Base-by-base conservation (phyloP, 208 protist genomes). In the Blechomonas ayalai region DNA sequence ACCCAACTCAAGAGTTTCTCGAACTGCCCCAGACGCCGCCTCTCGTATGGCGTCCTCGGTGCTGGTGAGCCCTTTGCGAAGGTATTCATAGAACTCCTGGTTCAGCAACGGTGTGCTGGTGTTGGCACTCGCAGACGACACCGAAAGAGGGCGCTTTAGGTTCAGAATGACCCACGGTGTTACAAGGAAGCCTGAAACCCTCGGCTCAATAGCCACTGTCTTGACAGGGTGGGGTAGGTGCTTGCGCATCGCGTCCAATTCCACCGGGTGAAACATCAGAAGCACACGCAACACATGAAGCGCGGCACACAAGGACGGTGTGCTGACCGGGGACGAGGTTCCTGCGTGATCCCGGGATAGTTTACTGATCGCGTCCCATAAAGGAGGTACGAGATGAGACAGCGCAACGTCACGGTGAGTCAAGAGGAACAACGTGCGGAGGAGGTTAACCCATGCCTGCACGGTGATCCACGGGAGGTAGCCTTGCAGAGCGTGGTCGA, bases 161-260 rank as follows among this genome's bases (percentile, higher is more conserved):
- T 38, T 29, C 29, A 49, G 2, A 51, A 60, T 32, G 28, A 69
- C 16, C 20, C 24, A 48, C 19, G 61, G 77, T 32, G 82, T 26
- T 12, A 70, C 22, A 12, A 53, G 45, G 26, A 85, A 60, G 3
- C 64, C 75, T 10, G 58, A 43, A 15, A 79, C 35, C 3, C 82
- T 64, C 5, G 48, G 49, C 8, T 64, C 54, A 18, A 74, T 27
- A 8, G 71, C 67, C 3, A 51, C 18, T 34, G 63, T 69, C 43
- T 65, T 65, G 0, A 65, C 31, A 8, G 72, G 70, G 35, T 83
- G 76, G 1, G 82, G 82, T 39, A 91, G 64, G 22, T 79, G 51
- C 3, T 47, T 39, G 4, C 54, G 55, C 16, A 72, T 31, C n/a
- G 50, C 64, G 26, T 57, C 55, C 15, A 83, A 41, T 33, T 52